Percentiles rank a stretch among this genome's conserved stretches.
phyloP scores from a whole-genome alignment of 1,139 yeast genomes.

The Kodamaea derodonti region DNA sequence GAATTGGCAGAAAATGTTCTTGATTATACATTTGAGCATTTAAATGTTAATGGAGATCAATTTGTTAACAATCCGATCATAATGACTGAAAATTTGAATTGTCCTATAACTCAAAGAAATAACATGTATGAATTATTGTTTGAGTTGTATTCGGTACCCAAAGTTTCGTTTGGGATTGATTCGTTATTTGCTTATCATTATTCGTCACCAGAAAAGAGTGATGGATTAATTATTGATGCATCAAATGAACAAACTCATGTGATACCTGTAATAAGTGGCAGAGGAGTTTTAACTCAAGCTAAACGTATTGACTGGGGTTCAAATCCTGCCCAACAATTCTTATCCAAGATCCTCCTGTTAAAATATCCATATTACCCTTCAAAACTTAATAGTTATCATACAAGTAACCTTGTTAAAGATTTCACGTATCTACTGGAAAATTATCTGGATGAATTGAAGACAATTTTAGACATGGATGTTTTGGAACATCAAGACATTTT shows the following conservation, averaged over 20 bases:
- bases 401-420: slow-evolving; percentile 64
- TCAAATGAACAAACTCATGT: slow-evolving; percentile 83
- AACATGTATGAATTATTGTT: slow-evolving; percentile 77
- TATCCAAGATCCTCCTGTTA: slow-evolving; percentile 61
- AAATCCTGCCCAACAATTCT: slow-evolving; percentile 59
- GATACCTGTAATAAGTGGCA: slow-evolving; percentile 72
- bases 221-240: slow-evolving; percentile 74
- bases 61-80: slow-evolving; percentile 73
- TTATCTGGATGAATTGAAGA: slow-evolving; percentile 60
- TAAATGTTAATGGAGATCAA: slow-evolving; percentile 56
- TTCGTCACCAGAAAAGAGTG: slow-evolving; percentile 34
- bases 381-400: slow-evolving; percentile 60
- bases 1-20: slow-evolving; percentile 78
- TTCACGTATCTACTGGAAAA: slow-evolving; percentile 74
- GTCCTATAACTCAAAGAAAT: slow-evolving; percentile 65
- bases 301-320: slow-evolving; percentile 95
- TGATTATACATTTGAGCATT: slow-evolving; percentile 78
- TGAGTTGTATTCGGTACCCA: slow-evolving; percentile 74
- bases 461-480: slow-evolving; percentile 55
- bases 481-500: slow-evolving; percentile 69
- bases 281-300: slow-evolving; percentile 61
- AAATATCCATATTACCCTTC: slow-evolving; percentile 93
- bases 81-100: slow-evolving; percentile 74
- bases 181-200: slow-evolving; percentile 70
- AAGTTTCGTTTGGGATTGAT: slow-evolving; percentile 78